Evolutionary conservation across 257 asterid genomes (phyloP), one percentile per base, ranked within the genome.

Genomic region (Petrea volubilis): DNA sequence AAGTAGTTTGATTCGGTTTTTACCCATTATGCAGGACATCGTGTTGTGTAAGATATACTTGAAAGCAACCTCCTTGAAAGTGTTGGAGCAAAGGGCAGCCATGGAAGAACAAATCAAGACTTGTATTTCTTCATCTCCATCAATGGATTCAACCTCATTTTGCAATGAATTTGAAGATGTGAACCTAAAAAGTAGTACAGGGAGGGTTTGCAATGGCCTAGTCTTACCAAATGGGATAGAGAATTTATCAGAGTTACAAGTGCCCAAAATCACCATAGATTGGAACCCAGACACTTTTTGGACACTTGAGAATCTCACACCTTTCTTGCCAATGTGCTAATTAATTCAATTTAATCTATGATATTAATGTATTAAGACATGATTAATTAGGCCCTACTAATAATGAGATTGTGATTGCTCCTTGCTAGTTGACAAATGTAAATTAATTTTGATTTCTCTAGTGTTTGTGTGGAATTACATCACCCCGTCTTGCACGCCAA

Each of bases 31-130:
- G 83, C 86, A 85, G 87, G 85, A 79, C 34, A 79, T 79, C 33
- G 92, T 83, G 50, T 31, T 86, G 71, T 83, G 92, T 43, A 86
- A 86, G 64, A 80, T 86, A 79, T 86, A 83, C 59, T 73, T 79
- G 55, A 86, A 86, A 66, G 92, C 92, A 20, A 84, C 92, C 8
- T 74, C 92, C 0, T 14, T 83, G 23, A 86, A 84, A 74, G 83
- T 64, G 70, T 77, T 86, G 73, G 92, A 86, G 65, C 86, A 77
- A 56, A 86, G 82, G 56, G 89, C 89, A 13, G 86, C 87, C 27
- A 60, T 79, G 70, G 85, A 81, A 51, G 79, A 60, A 29, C 79
- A 41, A 64, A 47, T 58, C 46, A 76, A 47, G 53, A 61, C 40
- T 0, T 21, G 33, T 13, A 6, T 9, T 33, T 7, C 8, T 9